Evolutionary conservation across 345 rosid genomes (phyloP).

Genomic region (Citrus sp.): DNA sequence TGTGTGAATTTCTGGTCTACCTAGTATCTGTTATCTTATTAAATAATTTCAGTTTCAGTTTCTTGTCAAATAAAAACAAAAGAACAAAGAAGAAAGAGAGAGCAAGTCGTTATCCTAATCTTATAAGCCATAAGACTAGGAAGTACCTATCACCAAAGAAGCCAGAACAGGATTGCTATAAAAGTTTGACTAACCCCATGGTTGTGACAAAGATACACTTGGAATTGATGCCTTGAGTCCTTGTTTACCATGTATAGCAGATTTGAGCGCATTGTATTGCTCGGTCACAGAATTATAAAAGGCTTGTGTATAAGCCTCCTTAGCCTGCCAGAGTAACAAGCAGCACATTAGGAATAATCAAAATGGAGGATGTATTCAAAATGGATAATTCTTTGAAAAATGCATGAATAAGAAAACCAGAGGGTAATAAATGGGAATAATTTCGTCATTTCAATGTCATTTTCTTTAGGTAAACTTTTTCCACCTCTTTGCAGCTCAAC

Average conservation of each 20-base stretch:
- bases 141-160: conserved; percentile 19
- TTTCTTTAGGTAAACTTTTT: background rate
- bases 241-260: conserved; percentile 59
- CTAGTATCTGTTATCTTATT: background rate
- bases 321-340: conserved; percentile 52
- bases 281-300: conserved; percentile 54
- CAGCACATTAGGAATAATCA: conserved; percentile 9
- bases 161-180: conserved; percentile 9
- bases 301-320: conserved; percentile 50
- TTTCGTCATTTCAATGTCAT: background rate
- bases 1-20: too few species aligned
- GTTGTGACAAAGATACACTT: conserved; percentile 69
- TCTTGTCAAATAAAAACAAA: background rate
- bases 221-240: conserved; percentile 70
- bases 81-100: background rate
- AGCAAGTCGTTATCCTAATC: background rate
- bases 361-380: conserved; percentile 1
- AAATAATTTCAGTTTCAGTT: background rate
- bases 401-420: background rate
- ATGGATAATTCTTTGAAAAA: background rate
- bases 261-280: conserved; percentile 66
- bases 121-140: background rate
- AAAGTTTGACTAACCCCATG: conserved; percentile 58
- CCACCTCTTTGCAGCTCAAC: background rate
- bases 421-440: background rate